Evolutionary conservation across 345 rosid species (phyloP), one percentile per base, ranked within the genome.

Genomic region (Euphorbia tirucalli): DNA sequence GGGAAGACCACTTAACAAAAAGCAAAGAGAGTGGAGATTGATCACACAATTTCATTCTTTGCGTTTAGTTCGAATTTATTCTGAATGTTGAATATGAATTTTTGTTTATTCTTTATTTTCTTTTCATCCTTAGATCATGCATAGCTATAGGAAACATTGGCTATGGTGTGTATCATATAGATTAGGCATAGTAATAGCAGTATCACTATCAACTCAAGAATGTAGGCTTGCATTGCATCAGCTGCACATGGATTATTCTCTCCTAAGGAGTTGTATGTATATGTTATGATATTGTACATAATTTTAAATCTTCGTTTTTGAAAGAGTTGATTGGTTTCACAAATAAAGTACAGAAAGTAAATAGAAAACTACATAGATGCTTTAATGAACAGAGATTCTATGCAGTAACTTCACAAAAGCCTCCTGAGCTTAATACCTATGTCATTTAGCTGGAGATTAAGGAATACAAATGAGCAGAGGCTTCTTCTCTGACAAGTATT

Each of bases 1-100:
- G 82, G 98, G 98, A 43, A 91, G 98, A 74, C 96, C 95, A 49
- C 87, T 94, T 52, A 85, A 66, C 84, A 91, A 87, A 88, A 94
- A 86, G 85, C 98, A 86, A 82, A 82, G 85, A 60, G 93, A 90
- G 30, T 91, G 95, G 97, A 85, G 91, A 4, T 81, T 91, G 57
- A 77, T 61, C 67, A 94, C 95, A 5, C 66, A 84, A 56, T 94
- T 94, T 30, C 81, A 81, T 57, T 87, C 89, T 9, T 70, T 94
- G 71, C 75, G 75, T 46, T 74, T 93, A 64, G 98, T 88, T 19
- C 85, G 89, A 35, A 16, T 92, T 39, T 80, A 91, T 77, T 82
- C 89, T 66, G 93, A 85, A 31, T 46, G 49, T 18, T 87, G 73
- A 87, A 56, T 28, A 1, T 16, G 10, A 19, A 7, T n/a, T 55